Base-by-base conservation (phyloP, 2,329 filamentous ascomycete genomes). In the Colletotrichum sp. region DNA sequence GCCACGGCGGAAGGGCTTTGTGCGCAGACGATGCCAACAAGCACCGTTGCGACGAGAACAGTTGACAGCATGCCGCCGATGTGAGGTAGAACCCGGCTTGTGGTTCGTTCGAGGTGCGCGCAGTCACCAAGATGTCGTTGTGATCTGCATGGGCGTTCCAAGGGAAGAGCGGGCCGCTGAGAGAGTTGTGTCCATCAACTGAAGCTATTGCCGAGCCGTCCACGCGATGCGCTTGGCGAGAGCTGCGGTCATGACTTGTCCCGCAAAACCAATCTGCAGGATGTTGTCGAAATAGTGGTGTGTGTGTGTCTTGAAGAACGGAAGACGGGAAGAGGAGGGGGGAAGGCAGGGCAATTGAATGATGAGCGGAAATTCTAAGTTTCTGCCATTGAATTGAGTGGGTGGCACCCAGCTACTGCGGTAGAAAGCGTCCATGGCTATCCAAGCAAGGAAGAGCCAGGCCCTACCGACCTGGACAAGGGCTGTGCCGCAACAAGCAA, bases 401-500 rank as follows among this genome's bases (percentile, higher is more conserved):
- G 72, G 52, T 63, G 36, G 72, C 72, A 61, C 69, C 39, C 69
- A 21, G 55, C 61, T 43, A 66, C 36, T 43, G 36, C 36, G 36
- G 36, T 43, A 75, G 70, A 72, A 30, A 36, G 73, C 74, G 71
- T 60, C 39, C 74, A 71, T 63, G 71, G 60, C 18, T 34, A 59
- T 57, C 55, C 67, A 39, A 65, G 74, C 71, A 67, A 74, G 60
- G 34, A 67, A 36, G 52, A 71, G 74, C 74, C 71, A 65, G 36
- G 71, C 48, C 26, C 55, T 72, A 57, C 61, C 66, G 32, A 59
- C 66, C 34, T 39, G 60, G 52, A 43, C 63, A 63, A 63, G 57
- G 72, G 72, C 72, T 72, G 75, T 76, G 68, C 75, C 64, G 75
- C 75, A 77, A 67, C 55, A 72, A 77, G 59, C 63, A 75, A 76